Evolutionary conservation across 2,329 filamentous ascomycete genomes (phyloP).

Genomic region (Fusarium sp.): DNA sequence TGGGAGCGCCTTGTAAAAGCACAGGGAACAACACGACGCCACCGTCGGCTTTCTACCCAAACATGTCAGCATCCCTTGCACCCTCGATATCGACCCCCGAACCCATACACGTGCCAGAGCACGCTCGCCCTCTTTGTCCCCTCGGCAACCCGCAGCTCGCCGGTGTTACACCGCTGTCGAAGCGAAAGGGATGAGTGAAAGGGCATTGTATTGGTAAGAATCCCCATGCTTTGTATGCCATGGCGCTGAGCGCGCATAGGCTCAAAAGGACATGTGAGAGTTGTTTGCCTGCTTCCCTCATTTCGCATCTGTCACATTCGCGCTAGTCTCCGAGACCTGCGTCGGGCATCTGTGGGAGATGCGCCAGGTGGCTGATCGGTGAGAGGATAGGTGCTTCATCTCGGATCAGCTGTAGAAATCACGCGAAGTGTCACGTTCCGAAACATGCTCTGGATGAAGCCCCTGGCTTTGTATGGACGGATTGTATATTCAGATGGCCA

Average conservation of each 20-base stretch:
- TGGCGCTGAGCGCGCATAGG: constrained; percentile 2
- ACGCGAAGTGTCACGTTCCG: constrained; percentile 7
- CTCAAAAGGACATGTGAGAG: not conserved
- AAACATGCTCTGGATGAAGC: not conserved
- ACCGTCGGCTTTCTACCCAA: constrained; percentile 16
- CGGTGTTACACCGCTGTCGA: constrained; percentile 27
- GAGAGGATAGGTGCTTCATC: constrained; percentile 12
- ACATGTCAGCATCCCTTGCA: not conserved
- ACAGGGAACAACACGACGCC: constrained; percentile 1
- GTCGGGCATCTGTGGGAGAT: constrained; percentile 21
- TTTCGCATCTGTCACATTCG: constrained; percentile 29
- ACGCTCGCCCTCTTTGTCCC: constrained; percentile 17
- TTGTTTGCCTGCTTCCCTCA: constrained; percentile 8
- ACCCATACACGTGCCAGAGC: constrained; percentile 22
- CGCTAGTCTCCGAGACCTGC: constrained; percentile 36
- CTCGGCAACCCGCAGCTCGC: constrained; percentile 15
- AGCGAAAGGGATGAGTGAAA: constrained; percentile 15
- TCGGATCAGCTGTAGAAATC: constrained; percentile 21
- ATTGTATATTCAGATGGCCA: constrained; percentile 24
- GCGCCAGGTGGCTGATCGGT: constrained; percentile 28
- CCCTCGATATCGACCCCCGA: constrained; percentile 19
- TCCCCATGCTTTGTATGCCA: constrained; percentile 17
- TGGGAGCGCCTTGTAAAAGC: constrained; percentile 2
- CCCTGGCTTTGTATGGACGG: not conserved
- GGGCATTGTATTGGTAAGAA: constrained; percentile 17